A percentile compares a stretch with the other conserved stretches of the same genome.
phyloP scores from a whole-genome alignment of 192 early-diverging fungal species.

The Backusella psychrophila region DNA sequence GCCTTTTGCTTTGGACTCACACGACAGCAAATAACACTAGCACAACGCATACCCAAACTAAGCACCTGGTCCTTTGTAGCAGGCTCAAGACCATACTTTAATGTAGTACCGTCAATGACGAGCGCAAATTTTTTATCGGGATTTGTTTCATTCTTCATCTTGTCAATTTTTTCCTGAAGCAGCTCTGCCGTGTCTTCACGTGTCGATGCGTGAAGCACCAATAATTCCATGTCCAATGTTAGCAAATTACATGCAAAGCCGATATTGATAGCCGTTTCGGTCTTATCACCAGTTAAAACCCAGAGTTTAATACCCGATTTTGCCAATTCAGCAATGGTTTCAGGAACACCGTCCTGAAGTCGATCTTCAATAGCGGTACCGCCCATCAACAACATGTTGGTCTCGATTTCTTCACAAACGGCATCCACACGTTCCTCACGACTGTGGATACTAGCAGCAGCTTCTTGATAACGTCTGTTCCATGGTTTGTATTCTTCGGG shows the following conservation, averaged over 20 bases:
- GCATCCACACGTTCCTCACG: constrained; percentile 82
- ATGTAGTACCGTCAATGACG: constrained; percentile 91
- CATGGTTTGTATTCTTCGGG: constrained; percentile 72
- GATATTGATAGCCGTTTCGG: constrained; percentile 98
- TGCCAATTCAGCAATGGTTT: constrained; percentile 81
- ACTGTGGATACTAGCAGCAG: constrained; percentile 67
- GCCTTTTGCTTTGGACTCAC: constrained; percentile 97
- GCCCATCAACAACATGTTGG: constrained; percentile 76
- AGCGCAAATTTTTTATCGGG: constrained; percentile 54
- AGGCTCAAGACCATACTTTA: constrained; percentile 72
- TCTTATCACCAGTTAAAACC: constrained; percentile 98
- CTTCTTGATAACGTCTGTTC: constrained; percentile 70
- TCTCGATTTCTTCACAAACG: constrained; percentile 79
- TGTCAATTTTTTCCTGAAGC: constrained; percentile 62
- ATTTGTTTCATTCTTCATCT: constrained; percentile 40
- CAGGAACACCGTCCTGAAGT: constrained; percentile 96
- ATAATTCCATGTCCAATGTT: constrained; percentile 76
- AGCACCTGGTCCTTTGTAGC: constrained; percentile 59
- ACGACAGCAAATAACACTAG: constrained; percentile 91
- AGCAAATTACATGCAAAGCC: constrained; percentile 93
- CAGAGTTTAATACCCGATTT: constrained; percentile 92
- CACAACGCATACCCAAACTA: constrained; percentile 74
- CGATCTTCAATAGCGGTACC: constrained; percentile 99
- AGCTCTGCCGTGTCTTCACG: constrained; percentile 60
- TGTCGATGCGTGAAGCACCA: constrained; percentile 66